phyloP scores from a whole-genome alignment of 257 asterid species.

The Penstemon newberryi region DNA sequence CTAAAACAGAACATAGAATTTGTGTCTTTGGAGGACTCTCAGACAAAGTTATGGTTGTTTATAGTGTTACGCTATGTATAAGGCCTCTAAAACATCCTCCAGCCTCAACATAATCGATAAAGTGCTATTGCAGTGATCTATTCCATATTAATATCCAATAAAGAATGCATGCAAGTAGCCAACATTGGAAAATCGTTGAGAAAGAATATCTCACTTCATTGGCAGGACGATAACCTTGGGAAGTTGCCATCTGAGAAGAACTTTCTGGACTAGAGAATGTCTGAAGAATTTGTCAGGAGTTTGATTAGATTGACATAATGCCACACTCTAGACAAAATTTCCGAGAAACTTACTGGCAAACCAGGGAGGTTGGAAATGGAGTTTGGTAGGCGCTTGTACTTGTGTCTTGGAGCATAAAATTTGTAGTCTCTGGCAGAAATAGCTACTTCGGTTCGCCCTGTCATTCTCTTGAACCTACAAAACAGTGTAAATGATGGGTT shows the following conservation, averaged over 20 bases:
- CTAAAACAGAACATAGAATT: not conserved
- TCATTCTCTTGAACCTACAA: slow-evolving; percentile 84
- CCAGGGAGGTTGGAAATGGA: slow-evolving; percentile 67
- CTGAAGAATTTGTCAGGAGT: slow-evolving; percentile 41
- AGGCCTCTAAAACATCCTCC: slow-evolving; percentile 21
- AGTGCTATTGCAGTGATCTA: not conserved
- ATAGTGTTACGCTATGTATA: not conserved
- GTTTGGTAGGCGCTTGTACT: slow-evolving; percentile 80
- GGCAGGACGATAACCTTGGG: slow-evolving; percentile 58
- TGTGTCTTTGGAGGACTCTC: not conserved
- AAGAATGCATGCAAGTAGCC: slow-evolving; percentile 25
- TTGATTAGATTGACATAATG: slow-evolving; percentile 24
- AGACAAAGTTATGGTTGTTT: slow-evolving; percentile 3
- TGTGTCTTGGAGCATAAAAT: slow-evolving; percentile 96
- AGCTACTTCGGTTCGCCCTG: slow-evolving; percentile 84
- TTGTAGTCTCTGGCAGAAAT: slow-evolving; percentile 87
- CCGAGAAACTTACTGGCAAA: slow-evolving; percentile 61
- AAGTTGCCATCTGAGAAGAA: slow-evolving; percentile 56
- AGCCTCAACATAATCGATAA: slow-evolving; percentile 19
- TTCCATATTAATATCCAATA: slow-evolving; percentile 20
- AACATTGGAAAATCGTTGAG: not conserved
- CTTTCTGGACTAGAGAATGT: slow-evolving; percentile 61
- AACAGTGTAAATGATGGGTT: slow-evolving; percentile 21
- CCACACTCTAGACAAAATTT: slow-evolving; percentile 18
- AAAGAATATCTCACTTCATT: slow-evolving; percentile 58